A percentile compares a stretch with the other conserved stretches of the same genome.
phyloP scores from a whole-genome alignment of 208 protist genomes.

The Borovskyia barvae region DNA sequence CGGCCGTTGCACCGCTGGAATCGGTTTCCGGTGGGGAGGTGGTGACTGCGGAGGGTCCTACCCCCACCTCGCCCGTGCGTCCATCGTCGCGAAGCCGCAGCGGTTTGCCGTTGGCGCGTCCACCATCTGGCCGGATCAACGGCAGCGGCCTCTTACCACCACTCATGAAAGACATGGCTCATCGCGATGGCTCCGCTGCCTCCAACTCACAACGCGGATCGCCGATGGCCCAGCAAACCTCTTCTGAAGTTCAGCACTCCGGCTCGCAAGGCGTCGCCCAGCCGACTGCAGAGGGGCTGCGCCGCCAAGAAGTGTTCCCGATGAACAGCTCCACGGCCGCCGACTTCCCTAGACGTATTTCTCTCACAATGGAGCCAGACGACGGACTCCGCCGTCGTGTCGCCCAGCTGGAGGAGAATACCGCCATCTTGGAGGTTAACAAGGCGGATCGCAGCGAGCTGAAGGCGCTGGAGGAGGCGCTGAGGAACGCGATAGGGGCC shows the following conservation, averaged over 20 bases:
- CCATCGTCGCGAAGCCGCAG: slow-evolving; percentile 3
- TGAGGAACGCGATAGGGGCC: slow-evolving; percentile 29
- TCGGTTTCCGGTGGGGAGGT: slow-evolving; percentile 6
- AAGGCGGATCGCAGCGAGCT: slow-evolving; percentile 82
- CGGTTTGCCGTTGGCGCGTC: background rate
- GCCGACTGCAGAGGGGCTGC: slow-evolving; percentile 45
- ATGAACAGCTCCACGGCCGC: slow-evolving; percentile 9
- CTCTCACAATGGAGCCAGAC: slow-evolving; percentile 37
- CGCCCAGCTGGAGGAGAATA: slow-evolving; percentile 68
- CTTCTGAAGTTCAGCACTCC: too few relatives aligned
- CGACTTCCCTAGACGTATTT: slow-evolving; percentile 22
- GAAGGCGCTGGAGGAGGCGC: slow-evolving; percentile 41
- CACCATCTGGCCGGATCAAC: slow-evolving; percentile 22
- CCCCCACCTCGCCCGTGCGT: background rate
- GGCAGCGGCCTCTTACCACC: slow-evolving; percentile 8
- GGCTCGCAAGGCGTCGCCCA: slow-evolving; percentile 16
- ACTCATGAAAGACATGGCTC: slow-evolving; percentile 14
- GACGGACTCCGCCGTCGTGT: slow-evolving; percentile 66
- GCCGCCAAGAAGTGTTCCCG: slow-evolving; percentile 25
- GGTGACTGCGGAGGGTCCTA: slow-evolving; percentile 4
- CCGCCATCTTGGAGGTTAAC: slow-evolving; percentile 63
- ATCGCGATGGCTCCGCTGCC: too few relatives aligned
- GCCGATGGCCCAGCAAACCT: too few relatives aligned
- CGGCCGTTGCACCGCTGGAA: background rate
- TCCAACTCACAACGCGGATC: too few relatives aligned